Conservation (phyloP, 306 rosid species). For the Nissolia schottii region DNA sequence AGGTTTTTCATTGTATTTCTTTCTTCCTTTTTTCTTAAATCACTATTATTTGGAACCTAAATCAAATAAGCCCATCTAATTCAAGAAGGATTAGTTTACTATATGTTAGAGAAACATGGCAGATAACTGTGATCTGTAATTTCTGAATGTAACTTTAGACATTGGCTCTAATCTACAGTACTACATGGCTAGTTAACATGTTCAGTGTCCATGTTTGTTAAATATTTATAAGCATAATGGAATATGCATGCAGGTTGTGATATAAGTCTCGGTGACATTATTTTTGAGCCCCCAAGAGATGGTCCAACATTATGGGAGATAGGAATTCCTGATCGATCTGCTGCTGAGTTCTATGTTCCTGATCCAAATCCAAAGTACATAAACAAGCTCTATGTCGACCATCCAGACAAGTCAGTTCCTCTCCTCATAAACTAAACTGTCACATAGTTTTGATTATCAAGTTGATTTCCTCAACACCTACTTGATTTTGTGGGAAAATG, state of each 20-base stretch:
- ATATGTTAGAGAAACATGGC: too few relatives aligned
- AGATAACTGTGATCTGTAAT: too few relatives aligned
- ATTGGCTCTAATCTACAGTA: neutral
- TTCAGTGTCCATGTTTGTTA: neutral
- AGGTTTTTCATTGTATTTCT: conserved; percentile 34
- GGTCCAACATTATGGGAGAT: conserved; percentile 92
- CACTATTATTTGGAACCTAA: too few relatives aligned
- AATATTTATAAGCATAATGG: neutral
- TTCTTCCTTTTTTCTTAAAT: too few relatives aligned
- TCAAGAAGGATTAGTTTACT: too few relatives aligned
- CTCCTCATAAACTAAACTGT: too few relatives aligned
- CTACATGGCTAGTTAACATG: neutral
- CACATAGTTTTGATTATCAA: too few relatives aligned
- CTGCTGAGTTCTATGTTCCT: conserved; percentile 69
- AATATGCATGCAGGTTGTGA: conserved; percentile 46
- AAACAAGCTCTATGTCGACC: conserved; percentile 58
- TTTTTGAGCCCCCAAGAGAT: conserved; percentile 65
- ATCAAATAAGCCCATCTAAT: too few relatives aligned
- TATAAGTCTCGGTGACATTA: conserved; percentile 44
- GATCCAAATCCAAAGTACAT: conserved; percentile 69
- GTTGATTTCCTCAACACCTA: too few relatives aligned
- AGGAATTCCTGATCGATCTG: conserved; percentile 82
- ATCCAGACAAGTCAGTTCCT: conserved; percentile 66
- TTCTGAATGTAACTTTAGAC: neutral
- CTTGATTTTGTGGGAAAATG: too few relatives aligned